phyloP scores from a whole-genome alignment of 2,329 filamentous ascomycete species.

The Microcera coccophila region DNA sequence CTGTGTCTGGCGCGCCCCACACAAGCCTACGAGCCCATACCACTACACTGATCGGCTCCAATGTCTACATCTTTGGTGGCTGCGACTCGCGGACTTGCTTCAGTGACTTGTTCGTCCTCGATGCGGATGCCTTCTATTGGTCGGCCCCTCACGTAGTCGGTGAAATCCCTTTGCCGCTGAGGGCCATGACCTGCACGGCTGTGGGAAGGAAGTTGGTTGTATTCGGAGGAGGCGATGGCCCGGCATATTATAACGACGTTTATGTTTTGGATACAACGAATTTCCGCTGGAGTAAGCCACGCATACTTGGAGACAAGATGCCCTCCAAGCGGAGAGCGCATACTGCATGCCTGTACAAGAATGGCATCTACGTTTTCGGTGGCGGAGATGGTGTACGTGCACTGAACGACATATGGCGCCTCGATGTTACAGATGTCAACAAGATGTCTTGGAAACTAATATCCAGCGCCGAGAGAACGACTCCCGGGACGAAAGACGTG shows the following conservation, averaged over 20 bases:
- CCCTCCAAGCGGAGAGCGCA: constrained; percentile 63
- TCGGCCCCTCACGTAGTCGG: constrained; percentile 61
- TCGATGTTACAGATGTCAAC: constrained; percentile 61
- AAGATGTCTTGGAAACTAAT: constrained; percentile 68
- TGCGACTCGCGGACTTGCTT: constrained; percentile 65
- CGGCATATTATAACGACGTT: constrained; percentile 68
- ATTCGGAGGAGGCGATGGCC: constrained; percentile 67
- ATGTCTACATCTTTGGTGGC: constrained; percentile 65
- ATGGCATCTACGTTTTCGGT: constrained; percentile 68
- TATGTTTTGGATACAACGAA: constrained; percentile 69
- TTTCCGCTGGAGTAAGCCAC: constrained; percentile 62
- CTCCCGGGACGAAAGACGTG: constrained; percentile 32
- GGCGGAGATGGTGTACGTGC: constrained; percentile 67
- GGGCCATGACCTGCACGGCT: constrained; percentile 69
- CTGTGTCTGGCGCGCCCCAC: constrained; percentile 59
- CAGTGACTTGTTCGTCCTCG: constrained; percentile 65
- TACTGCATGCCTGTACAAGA: constrained; percentile 68
- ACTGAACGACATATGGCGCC: constrained; percentile 68
- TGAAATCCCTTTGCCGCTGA: constrained; percentile 60
- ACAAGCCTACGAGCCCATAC: constrained; percentile 63
- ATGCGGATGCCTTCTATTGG: constrained; percentile 68
- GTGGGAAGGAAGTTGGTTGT: constrained; percentile 67
- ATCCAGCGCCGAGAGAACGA: constrained; percentile 43
- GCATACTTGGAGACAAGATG: constrained; percentile 53
- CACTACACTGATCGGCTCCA: constrained; percentile 62